Base-by-base conservation (phyloP, 305 asterid genomes). In the Nicotiana rustica region DNA sequence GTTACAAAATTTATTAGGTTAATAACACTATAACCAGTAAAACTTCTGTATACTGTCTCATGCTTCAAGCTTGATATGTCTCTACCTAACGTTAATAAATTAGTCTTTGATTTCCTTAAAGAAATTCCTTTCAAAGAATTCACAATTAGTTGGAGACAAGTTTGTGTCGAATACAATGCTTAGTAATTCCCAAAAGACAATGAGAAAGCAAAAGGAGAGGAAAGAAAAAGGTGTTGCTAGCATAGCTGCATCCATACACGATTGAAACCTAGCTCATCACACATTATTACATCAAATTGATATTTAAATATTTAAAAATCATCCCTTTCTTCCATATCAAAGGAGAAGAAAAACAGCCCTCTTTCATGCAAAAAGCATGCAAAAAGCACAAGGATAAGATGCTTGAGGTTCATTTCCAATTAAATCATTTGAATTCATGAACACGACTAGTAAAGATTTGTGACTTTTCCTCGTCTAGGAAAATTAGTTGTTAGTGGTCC, bases 1-100 rank as follows among this genome's bases (percentile, higher is more conserved):
- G 31, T 79, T 56, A 84, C 66, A 64, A 83, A 84, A 67, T 67
- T 85, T 82, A 77, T 73, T 71, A 78, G 81, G 79, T 41, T 29
- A 76, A 76, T 55, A 76, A 65, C 31, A 76, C n/a, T 2, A 29
- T 41, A 76, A 55, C 67, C 49, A 52, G 44, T 75, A 31, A 76
- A 76, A 76, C 49, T 55, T 76, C 80, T 55, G 66, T 75, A 2
- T 55, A 52, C 66, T 55, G 64, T 29, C 66, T 76, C 66, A 52
- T 25, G 66, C 66, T 76, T 76, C n/a, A 76, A 76, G 66, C 13
- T 76, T 31, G 80, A 31, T 31, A 55, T 76, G 55, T 76, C 66
- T 29, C 64, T 49, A 75, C 64, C 79, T 25, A 75, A 75, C 0
- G 14, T 31, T 5, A 55, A 49, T 9, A 76, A 76, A 31, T 76